Percentiles rank a stretch among this genome's conserved stretches.
phyloP scores from a whole-genome alignment of 2,329 filamentous ascomycete species.

The Claviceps maximensis region DNA sequence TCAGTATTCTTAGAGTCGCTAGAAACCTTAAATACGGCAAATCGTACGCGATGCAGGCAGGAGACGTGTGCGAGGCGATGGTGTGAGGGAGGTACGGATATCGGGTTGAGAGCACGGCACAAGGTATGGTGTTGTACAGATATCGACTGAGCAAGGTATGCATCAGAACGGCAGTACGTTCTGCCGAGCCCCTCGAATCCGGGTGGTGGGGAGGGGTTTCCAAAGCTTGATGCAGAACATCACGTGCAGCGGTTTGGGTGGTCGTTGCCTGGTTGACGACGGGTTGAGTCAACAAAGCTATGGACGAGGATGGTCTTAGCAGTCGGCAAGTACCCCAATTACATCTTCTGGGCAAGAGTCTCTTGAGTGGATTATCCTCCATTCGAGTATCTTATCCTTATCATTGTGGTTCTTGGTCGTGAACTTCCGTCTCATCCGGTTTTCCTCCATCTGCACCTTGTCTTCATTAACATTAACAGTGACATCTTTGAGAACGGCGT shows the following conservation, averaged over 20 bases:
- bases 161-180: constrained; percentile 16
- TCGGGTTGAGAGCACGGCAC: constrained; percentile 18
- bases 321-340: background rate
- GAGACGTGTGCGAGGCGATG: constrained; percentile 1
- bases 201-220: background rate
- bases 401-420: background rate
- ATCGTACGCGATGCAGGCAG: constrained; percentile 3
- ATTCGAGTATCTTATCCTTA: background rate
- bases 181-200: constrained; percentile 13
- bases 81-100: constrained; percentile 11
- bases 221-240: constrained; percentile 6
- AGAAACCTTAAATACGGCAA: background rate
- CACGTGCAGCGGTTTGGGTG: constrained; percentile 12
- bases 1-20: constrained; percentile 9
- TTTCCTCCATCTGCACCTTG: background rate
- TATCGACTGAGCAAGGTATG: constrained; percentile 14
- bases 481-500: background rate
- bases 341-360: background rate
- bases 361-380: background rate
- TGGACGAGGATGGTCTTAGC: background rate
- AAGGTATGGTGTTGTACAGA: constrained; percentile 12
- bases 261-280: constrained; percentile 11
- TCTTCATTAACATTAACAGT: background rate
- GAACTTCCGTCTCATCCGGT: background rate
- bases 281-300: background rate